Percentiles rank a stretch among this genome's conserved stretches.
phyloP scores from a whole-genome alignment of 805 yeast species.

The Candida germanica region DNA sequence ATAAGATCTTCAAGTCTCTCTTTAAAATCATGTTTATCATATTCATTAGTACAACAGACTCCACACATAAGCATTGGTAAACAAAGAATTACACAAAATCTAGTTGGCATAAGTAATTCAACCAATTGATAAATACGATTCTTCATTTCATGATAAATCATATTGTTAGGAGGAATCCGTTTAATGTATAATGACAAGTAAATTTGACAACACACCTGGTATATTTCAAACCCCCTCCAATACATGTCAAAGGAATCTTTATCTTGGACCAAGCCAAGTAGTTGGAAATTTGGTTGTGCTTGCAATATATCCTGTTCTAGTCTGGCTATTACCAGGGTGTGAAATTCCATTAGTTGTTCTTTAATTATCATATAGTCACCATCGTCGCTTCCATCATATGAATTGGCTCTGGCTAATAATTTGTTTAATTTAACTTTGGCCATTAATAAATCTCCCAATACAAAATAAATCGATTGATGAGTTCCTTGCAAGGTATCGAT shows the following conservation, averaged over 20 bases:
- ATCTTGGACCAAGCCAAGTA: slow-evolving; percentile 3
- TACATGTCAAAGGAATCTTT: background rate
- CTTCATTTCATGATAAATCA: slow-evolving; percentile 5
- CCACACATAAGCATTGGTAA: slow-evolving; percentile 24
- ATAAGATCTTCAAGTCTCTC: slow-evolving; percentile 13
- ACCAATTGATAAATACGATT: slow-evolving; percentile 3
- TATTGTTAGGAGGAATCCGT: slow-evolving; percentile 6
- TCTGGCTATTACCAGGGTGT: background rate
- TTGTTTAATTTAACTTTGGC: slow-evolving; percentile 6
- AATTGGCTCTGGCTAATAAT: background rate
- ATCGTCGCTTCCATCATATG: background rate
- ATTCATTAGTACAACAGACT: slow-evolving; percentile 17
- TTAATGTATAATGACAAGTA: slow-evolving; percentile 9
- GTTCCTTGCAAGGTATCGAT: slow-evolving; percentile 25
- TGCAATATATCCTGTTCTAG: slow-evolving; percentile 5
- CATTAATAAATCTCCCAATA: slow-evolving; percentile 17
- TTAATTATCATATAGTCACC: background rate
- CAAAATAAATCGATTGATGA: slow-evolving; percentile 16
- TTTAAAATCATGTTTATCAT: slow-evolving; percentile 19
- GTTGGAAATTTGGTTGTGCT: slow-evolving; percentile 4
- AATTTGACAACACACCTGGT: slow-evolving; percentile 1
- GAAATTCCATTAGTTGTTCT: background rate
- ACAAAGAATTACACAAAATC: slow-evolving; percentile 16
- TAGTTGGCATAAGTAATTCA: slow-evolving; percentile 7
- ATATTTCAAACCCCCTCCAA: slow-evolving; percentile 4